Base-by-base conservation (phyloP, 495 filamentous ascomycete species). In the Hypoxylon lienhwacheense region DNA sequence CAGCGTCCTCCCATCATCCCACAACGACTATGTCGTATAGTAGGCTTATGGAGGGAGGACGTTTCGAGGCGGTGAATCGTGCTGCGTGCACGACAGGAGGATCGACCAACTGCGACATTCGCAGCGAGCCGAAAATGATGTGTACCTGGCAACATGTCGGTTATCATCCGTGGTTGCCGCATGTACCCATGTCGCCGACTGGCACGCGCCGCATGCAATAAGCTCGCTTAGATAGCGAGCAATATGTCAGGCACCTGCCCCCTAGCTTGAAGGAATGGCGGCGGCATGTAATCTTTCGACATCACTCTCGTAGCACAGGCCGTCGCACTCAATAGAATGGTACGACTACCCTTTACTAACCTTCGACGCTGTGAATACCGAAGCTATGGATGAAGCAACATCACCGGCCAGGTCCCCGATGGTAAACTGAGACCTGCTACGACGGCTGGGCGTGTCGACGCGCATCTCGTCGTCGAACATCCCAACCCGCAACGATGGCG, bases 51-150 rank as follows among this genome's bases (percentile, higher is more conserved):
- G 45, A 44, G 11, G 8, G 34, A 32, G 26, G 10, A 7, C 7
- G 35, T 17, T 31, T 33, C 20, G 52, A 61, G 47, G 58, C 58
- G 58, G 58, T 61, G 58, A 55, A 61, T 55, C 20, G 10, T 8
- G 22, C 47, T 49, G n/a, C n/a, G n/a, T 53, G 47, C 51, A 61
- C 57, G 19, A 34, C 57, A 47, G 46, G 22, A 52, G 46, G 42
- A 52, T 52, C 29, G 22, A 25, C 52, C 40, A 49, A 35, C 50
- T 8, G 45, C 28, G 16, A 31, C 34, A 1, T 20, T 16, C 36
- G 31, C 40, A 34, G 15, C 16, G 22, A 21, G n/a, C 32, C 51
- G 36, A 25, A 51, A 61, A 29, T 47, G 43, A 42, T 42, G 47
- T 28, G 11, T 14, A 34, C 39, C 7, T 29, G 36, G 26, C 36